Evolutionary conservation across 1,284 basidiomycete genomes (phyloP).

Genomic region (Neonothopanus nambi): DNA sequence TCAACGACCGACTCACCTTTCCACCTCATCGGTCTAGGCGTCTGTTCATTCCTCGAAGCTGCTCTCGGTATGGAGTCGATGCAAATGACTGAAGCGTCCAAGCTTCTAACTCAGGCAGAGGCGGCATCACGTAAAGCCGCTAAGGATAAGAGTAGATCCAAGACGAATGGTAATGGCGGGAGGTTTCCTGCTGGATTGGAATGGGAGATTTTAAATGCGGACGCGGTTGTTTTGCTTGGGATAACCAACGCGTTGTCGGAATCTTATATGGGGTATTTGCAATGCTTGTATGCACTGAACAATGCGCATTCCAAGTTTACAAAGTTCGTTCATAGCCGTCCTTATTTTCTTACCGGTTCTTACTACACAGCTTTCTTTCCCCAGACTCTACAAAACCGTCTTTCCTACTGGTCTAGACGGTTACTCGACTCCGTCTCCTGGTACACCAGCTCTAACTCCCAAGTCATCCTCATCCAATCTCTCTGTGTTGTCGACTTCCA

Average conservation of each 20-base stretch:
- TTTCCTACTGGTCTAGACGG: slow-evolving; percentile 67
- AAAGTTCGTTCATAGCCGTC: slow-evolving; percentile 35
- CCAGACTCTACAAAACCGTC: slow-evolving; percentile 69
- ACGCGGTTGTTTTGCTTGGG: slow-evolving; percentile 67
- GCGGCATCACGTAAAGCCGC: slow-evolving; percentile 56
- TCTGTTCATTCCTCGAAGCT: slow-evolving; percentile 72
- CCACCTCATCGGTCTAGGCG: slow-evolving; percentile 71
- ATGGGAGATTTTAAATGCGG: slow-evolving; percentile 73
- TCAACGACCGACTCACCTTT: slow-evolving; percentile 55
- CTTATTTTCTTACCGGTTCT: not conserved
- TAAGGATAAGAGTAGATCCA: slow-evolving; percentile 29
- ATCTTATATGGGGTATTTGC: slow-evolving; percentile 76
- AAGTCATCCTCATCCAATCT: slow-evolving; percentile 27
- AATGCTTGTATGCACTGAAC: slow-evolving; percentile 49
- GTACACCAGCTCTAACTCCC: slow-evolving; percentile 42
- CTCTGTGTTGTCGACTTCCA: slow-evolving; percentile 30
- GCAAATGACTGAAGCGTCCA: slow-evolving; percentile 58
- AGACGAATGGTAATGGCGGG: slow-evolving; percentile 22
- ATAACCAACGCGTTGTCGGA: slow-evolving; percentile 72
- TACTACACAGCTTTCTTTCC: not conserved
- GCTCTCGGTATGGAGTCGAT: slow-evolving; percentile 77
- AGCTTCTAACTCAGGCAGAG: slow-evolving; percentile 56
- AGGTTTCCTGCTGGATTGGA: slow-evolving; percentile 65
- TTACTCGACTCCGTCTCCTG: slow-evolving; percentile 49
- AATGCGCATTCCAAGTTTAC: slow-evolving; percentile 76